A percentile compares a stretch with the other conserved stretches of the same genome.
Conservation (phyloP, 2,329 filamentous ascomycete species). For the Fusarium circinatum region DNA sequence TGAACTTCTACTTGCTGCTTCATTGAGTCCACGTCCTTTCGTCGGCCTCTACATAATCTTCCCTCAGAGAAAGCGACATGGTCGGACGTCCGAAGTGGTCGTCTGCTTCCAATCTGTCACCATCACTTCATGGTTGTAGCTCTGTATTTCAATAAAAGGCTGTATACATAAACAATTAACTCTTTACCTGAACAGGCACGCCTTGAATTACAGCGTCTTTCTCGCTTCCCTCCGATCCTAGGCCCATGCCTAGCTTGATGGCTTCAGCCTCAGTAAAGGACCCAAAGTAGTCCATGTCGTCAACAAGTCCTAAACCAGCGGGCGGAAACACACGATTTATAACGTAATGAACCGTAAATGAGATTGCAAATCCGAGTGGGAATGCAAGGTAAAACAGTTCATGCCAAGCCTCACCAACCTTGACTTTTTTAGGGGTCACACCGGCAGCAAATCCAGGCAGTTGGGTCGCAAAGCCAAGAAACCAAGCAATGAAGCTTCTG, state of each 20-base stretch:
- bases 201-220: not conserved
- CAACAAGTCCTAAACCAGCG: not conserved
- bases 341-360: not conserved
- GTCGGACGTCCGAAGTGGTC: too few species aligned
- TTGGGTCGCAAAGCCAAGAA: not conserved
- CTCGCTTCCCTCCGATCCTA: not conserved
- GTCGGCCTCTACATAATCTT: not conserved
- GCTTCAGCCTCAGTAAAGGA: not conserved
- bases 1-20: too few species aligned
- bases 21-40: too few species aligned
- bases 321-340: not conserved
- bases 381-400: not conserved
- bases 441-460: not conserved
- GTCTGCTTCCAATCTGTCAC: too few species aligned
- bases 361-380: fast-evolving
- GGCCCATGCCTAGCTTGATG: not conserved
- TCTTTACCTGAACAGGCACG: fast-evolving
- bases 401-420: not conserved
- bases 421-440: not conserved
- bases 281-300: not conserved
- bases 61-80: too few species aligned
- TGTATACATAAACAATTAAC: too few species aligned
- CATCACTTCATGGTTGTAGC: too few species aligned
- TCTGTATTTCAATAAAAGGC: fast-evolving
- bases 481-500: not conserved